These are phyloP conservation scores for Naganishia onofrii DNA, from an alignment of 768 basidiomycete genomes.

Conservation along the genomic window DNA sequence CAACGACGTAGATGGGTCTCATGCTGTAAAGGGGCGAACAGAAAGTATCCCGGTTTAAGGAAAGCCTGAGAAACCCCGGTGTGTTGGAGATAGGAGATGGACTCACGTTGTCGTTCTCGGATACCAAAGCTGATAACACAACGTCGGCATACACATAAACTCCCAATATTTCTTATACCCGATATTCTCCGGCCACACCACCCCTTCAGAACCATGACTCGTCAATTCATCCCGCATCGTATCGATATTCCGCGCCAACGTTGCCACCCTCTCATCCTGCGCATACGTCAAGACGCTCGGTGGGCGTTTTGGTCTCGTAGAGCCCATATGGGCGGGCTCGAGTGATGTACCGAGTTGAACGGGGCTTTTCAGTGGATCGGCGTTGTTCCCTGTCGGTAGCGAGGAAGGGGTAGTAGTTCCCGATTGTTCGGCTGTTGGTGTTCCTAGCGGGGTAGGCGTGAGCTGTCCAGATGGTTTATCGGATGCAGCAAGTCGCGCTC, in stretches of 20 bases:
- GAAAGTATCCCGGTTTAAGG: not conserved
- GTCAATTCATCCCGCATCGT: conserved; percentile 74
- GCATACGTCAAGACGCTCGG: conserved; percentile 61
- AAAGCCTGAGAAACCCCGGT: not conserved
- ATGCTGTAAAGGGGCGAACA: conserved; percentile 43
- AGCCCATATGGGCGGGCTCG: conserved; percentile 44
- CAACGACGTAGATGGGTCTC: conserved; percentile 71
- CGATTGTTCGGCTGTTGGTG: not conserved
- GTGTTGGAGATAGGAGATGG: not conserved
- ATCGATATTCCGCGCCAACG: conserved; percentile 70
- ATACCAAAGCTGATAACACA: conserved; percentile 96
- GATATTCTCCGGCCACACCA: conserved; percentile 83
- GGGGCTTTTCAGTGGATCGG: conserved; percentile 32
- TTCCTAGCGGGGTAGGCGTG: not conserved
- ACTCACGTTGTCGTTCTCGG: conserved; percentile 78
- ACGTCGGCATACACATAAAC: conserved; percentile 82
- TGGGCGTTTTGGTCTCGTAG: conserved; percentile 35
- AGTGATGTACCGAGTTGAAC: conserved; percentile 46
- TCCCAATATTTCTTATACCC: conserved; percentile 74
- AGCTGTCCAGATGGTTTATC: not conserved
- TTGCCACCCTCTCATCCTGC: conserved; percentile 63
- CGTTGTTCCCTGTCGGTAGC: conserved; percentile 18
- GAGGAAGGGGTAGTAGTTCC: not conserved
- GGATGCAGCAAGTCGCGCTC: conserved; percentile 49
- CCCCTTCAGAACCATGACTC: conserved; percentile 60